These are phyloP conservation scores for Amesomyces nigricolor DNA, from an alignment of 2,329 filamentous ascomycete species.

Conservation along the genomic window DNA sequence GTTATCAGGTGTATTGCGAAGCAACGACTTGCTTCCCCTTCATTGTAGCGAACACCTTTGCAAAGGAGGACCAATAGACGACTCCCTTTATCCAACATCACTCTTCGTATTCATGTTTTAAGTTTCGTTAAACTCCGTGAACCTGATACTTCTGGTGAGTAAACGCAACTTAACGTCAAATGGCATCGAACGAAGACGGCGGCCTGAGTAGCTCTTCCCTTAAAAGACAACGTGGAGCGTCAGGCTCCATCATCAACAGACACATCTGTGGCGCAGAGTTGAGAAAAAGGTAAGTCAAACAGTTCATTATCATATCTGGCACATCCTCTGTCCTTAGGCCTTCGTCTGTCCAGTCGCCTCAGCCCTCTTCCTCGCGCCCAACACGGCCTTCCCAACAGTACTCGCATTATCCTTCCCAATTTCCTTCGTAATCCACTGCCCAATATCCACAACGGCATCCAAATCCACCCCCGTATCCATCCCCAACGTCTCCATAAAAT, in stretches of 20 bases:
- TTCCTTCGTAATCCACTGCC: slow-evolving; percentile 63
- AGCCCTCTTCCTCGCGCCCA: slow-evolving; percentile 41
- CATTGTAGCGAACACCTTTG: slow-evolving; percentile 63
- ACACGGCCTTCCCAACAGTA: slow-evolving; percentile 60
- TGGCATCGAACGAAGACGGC: too few species aligned
- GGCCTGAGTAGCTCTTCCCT: too few species aligned
- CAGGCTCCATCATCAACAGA: too few species aligned
- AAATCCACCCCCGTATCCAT: slow-evolving; percentile 69
- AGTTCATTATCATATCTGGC: not conserved
- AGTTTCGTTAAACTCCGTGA: not conserved
- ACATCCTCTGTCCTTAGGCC: not conserved
- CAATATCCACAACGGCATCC: slow-evolving; percentile 60
- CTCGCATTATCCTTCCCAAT: slow-evolving; percentile 60
- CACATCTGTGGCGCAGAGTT: too few species aligned
- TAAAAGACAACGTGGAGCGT: too few species aligned
- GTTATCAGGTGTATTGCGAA: slow-evolving; percentile 54
- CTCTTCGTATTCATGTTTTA: not conserved
- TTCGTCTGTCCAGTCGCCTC: not conserved
- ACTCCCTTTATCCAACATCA: not conserved
- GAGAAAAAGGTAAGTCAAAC: too few species aligned
- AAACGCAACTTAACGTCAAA: not conserved
- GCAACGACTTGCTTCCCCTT: slow-evolving; percentile 61
- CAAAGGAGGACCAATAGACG: slow-evolving; percentile 44
- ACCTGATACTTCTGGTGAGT: not conserved
- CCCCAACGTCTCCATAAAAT: slow-evolving; percentile 68